These are phyloP conservation scores for Atkinsonella hypoxylon DNA, from an alignment of 2,329 filamentous ascomycete species.

Conservation along the genomic window DNA sequence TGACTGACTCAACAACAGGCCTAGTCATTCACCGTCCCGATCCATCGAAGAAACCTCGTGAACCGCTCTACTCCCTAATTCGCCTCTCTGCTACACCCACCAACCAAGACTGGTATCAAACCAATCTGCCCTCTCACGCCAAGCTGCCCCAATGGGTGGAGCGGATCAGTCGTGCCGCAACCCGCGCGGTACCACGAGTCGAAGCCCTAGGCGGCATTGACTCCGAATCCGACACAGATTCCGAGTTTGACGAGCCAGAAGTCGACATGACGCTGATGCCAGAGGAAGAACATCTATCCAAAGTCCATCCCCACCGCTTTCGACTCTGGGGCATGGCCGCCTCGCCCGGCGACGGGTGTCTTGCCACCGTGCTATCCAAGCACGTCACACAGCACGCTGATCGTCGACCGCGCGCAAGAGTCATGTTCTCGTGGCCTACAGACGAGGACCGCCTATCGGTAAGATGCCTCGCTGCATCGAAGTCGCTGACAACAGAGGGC, in stretches of 20 bases:
- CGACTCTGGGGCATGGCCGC: conserved; percentile 41
- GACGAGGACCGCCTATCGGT: conserved; percentile 4
- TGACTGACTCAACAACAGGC: conserved; percentile 20
- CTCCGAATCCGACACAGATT: conserved; percentile 12
- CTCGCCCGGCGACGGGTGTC: conserved; percentile 39
- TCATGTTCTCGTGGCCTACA: conserved; percentile 25
- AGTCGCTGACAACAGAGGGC: conserved; percentile 39
- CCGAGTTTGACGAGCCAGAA: conserved; percentile 8
- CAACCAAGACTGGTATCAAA: conserved; percentile 42
- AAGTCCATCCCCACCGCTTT: conserved; percentile 36
- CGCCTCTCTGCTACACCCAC: conserved; percentile 39
- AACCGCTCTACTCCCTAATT: conserved; percentile 38
- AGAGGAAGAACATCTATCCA: conserved; percentile 23
- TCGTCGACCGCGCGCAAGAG: conserved; percentile 24
- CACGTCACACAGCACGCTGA: conserved; percentile 38
- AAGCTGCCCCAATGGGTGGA: conserved; percentile 33
- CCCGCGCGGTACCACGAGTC: conserved; percentile 31
- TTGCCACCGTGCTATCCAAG: conserved; percentile 36
- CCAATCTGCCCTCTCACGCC: conserved; percentile 26
- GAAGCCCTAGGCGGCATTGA: conserved; percentile 27
- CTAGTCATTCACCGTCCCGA: conserved; percentile 30
- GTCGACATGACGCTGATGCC: conserved; percentile 7
- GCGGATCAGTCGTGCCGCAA: conserved; percentile 31
- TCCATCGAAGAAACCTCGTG: conserved; percentile 12
- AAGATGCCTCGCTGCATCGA: not conserved